Percentiles rank a stretch among this genome's conserved stretches.
Conservation (phyloP, 2,329 filamentous ascomycete species). For the Scytalidium sp. region DNA sequence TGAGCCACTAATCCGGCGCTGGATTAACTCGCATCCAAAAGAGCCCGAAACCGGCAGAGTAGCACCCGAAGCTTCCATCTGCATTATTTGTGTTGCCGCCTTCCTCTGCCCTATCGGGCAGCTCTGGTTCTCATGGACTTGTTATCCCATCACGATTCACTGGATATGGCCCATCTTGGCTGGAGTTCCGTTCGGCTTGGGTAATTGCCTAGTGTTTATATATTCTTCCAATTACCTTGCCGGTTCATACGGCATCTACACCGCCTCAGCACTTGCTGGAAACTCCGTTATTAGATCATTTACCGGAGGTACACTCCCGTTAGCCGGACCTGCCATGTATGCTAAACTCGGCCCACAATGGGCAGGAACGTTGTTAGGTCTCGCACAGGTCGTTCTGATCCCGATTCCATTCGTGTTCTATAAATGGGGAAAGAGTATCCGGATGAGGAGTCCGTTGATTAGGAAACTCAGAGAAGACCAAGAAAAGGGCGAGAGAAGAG, state of each 20-base stretch:
- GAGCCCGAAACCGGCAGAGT: slow-evolving; percentile 73
- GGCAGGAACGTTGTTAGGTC: slow-evolving; percentile 72
- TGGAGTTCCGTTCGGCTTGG: slow-evolving; percentile 74
- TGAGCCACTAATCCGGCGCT: slow-evolving; percentile 69
- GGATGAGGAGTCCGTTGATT: slow-evolving; percentile 46
- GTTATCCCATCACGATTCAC: slow-evolving; percentile 70
- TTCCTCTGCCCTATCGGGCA: slow-evolving; percentile 74
- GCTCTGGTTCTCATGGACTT: slow-evolving; percentile 87
- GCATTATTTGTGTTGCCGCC: slow-evolving; percentile 75
- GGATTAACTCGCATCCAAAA: slow-evolving; percentile 73
- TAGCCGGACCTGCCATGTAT: slow-evolving; percentile 75
- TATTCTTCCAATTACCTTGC: slow-evolving; percentile 80
- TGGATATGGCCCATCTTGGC: slow-evolving; percentile 79
- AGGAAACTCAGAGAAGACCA: slow-evolving; percentile 31
- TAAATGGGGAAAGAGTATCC: slow-evolving; percentile 51
- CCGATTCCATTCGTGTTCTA: slow-evolving; percentile 83
- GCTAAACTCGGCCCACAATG: slow-evolving; percentile 66
- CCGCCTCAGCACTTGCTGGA: slow-evolving; percentile 75
- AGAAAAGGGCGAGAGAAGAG: slow-evolving; percentile 20
- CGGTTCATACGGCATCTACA: slow-evolving; percentile 75
- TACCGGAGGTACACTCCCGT: slow-evolving; percentile 74
- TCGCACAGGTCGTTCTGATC: slow-evolving; percentile 71
- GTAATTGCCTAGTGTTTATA: slow-evolving; percentile 78
- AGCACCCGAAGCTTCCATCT: slow-evolving; percentile 76
- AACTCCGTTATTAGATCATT: slow-evolving; percentile 72